Base-by-base conservation (phyloP, 2,329 filamentous ascomycete genomes). In the Huntiella savannae region DNA sequence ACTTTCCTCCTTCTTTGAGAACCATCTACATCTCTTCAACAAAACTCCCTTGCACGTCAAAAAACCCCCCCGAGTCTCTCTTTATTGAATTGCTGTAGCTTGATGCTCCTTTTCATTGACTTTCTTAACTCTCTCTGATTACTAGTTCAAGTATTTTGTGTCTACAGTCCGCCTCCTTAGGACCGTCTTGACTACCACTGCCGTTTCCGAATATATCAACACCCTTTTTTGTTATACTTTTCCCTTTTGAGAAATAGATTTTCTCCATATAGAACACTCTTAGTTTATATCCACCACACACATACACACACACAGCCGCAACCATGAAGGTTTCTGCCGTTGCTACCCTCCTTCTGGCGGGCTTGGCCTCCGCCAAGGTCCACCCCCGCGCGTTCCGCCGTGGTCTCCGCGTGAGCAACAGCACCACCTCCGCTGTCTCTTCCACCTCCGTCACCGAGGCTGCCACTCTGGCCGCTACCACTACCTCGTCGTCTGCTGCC, bases 401-500 rank as follows among this genome's bases (percentile, higher is more conserved):
- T 34, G 40, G 40, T 15, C 28, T 39, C n/a, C 22, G 38, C 42
- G 28, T 34, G 5, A 13, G 15, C 16, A 43, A 44, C 35, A 32
- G 36, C 6, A 16, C 46, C 22, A 37, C 17, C 19, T 47, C 39
- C 12, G 19, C 45, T 28, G 1, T 43, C 4, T n/a, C 28, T 8
- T 38, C 40, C 15, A 34, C 15, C 33, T 28, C 47, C 32, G 39
- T 47, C 33, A 36, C 40, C 11, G 39, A 34, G 19, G 12, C 42
- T 28, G 42, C 32, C 22, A n/a, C 42, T 33, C n/a, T 35, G 32
- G 37, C 39, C 12, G 17, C 45, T 12, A 22, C 35, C 17, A 28
- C 43, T 46, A 49, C 54, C 43, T 53, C 52, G 47, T 48, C 51
- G 43, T 43, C 51, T 43, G 45, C 52, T 49, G 48, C 48, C 22